phyloP scores from a whole-genome alignment of 345 rosid genomes.

The Salix suchowensis region DNA sequence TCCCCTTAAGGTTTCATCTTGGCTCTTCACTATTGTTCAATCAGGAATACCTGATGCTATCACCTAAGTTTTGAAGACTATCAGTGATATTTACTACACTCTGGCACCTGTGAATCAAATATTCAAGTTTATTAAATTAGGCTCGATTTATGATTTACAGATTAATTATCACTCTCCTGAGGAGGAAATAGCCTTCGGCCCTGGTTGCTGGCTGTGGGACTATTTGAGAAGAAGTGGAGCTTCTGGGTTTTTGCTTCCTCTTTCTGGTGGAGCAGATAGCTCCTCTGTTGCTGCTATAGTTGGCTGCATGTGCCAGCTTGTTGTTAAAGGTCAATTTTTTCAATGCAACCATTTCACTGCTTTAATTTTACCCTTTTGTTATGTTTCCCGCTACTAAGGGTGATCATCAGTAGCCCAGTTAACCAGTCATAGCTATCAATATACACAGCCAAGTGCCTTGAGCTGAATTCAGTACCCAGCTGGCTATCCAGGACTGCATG shows the following conservation, averaged over 20 bases:
- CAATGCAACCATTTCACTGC: not conserved
- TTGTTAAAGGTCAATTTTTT: conserved; percentile 62
- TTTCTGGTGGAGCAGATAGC: conserved; percentile 97
- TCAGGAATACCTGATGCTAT: not conserved
- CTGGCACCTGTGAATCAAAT: not conserved
- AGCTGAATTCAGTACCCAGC: not conserved
- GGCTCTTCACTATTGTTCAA: not conserved
- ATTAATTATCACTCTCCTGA: conserved; percentile 75
- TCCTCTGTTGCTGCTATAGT: conserved; percentile 97
- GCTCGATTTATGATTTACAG: conserved; percentile 32
- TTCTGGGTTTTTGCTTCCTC: conserved; percentile 95
- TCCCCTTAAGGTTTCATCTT: conserved; percentile 57
- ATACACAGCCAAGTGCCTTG: not conserved
- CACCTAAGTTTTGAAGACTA: not conserved
- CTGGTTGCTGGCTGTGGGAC: conserved; percentile 99
- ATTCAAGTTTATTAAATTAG: conserved; percentile 2
- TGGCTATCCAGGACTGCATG: not conserved
- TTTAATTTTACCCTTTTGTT: not conserved
- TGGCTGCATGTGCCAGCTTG: conserved; percentile 99
- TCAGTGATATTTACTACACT: not conserved
- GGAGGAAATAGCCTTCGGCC: conserved; percentile 96
- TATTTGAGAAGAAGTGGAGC: conserved; percentile 96
- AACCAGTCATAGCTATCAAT: not conserved
- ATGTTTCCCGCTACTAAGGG: not conserved
- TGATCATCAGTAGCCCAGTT: not conserved